phyloP scores from a whole-genome alignment of 495 filamentous ascomycete species.

The Podospora pseudoanserina region DNA sequence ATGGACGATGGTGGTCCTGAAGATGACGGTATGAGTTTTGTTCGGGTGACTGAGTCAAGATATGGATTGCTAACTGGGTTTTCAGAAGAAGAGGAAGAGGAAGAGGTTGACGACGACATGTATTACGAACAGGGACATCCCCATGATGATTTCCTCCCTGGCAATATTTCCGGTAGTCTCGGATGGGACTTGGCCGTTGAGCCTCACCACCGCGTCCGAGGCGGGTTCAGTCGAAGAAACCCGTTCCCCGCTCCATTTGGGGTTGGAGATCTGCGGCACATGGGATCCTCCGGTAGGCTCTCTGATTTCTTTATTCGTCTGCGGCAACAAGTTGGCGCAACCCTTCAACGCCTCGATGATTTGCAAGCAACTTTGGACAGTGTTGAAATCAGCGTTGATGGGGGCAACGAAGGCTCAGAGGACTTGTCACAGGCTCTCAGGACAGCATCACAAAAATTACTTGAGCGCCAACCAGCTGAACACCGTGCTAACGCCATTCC shows the following conservation, averaged over 20 bases:
- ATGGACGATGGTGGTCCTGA: slow-evolving; percentile 64
- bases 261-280: slow-evolving; percentile 43
- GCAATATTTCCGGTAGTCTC: slow-evolving; percentile 37
- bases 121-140: slow-evolving; percentile 66
- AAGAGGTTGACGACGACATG: slow-evolving; percentile 66
- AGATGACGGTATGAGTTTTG: slow-evolving; percentile 51
- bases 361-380: background rate
- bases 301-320: background rate
- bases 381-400: background rate
- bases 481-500: slow-evolving; percentile 15
- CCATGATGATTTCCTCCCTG: slow-evolving; percentile 35
- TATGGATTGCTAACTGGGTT: slow-evolving; percentile 18
- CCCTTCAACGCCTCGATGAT: background rate
- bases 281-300: slow-evolving; percentile 38
- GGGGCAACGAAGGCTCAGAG: background rate
- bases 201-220: slow-evolving; percentile 32
- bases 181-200: slow-evolving; percentile 47
- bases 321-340: background rate
- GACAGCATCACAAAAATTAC: background rate
- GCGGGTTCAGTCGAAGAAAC: slow-evolving; percentile 35
- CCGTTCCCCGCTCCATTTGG: slow-evolving; percentile 38
- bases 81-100: slow-evolving; percentile 45
- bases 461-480: background rate
- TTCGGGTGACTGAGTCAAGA: background rate
- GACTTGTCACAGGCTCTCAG: background rate